phyloP scores from a whole-genome alignment of 805 yeast genomes.

The Middelhovenomyces tepae region DNA sequence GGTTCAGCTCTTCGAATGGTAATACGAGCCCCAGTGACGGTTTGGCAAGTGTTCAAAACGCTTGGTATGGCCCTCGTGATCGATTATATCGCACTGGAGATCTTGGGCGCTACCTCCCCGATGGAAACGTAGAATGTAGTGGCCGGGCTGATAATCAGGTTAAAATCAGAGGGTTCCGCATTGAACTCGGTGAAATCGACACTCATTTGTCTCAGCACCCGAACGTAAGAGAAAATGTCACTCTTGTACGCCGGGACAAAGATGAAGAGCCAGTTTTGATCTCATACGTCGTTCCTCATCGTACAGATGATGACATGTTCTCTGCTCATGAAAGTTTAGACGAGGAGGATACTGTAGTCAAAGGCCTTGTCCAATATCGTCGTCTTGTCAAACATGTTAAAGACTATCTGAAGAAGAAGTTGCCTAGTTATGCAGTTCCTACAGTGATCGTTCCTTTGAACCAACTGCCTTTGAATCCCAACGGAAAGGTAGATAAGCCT shows the following conservation, averaged over 20 bases:
- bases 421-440: constrained; percentile 92
- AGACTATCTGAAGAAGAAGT: constrained; percentile 72
- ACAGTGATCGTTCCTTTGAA: constrained; percentile 80
- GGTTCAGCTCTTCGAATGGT: constrained; percentile 59
- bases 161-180: constrained; percentile 96
- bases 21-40: constrained; percentile 50
- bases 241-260: constrained; percentile 84
- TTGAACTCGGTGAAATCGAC: constrained; percentile 96
- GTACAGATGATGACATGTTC: constrained; percentile 33
- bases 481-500: constrained; percentile 97
- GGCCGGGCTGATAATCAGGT: constrained; percentile 99
- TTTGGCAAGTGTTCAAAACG: too few species aligned
- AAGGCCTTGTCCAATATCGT: constrained; percentile 68
- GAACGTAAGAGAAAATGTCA: constrained; percentile 82
- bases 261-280: constrained; percentile 88
- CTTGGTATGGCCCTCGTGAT: constrained; percentile 93
- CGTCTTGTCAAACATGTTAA: constrained; percentile 74
- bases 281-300: constrained; percentile 77
- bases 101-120: constrained; percentile 91
- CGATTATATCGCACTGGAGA: constrained; percentile 96
- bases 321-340: constrained; percentile 33
- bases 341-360: constrained; percentile 52
- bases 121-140: constrained; percentile 95
- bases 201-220: constrained; percentile 94
- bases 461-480: constrained; percentile 88